A percentile compares a stretch with the other conserved stretches of the same genome.
phyloP scores from a whole-genome alignment of 164 flowering plant species.

The Hamamelis virginiana region DNA sequence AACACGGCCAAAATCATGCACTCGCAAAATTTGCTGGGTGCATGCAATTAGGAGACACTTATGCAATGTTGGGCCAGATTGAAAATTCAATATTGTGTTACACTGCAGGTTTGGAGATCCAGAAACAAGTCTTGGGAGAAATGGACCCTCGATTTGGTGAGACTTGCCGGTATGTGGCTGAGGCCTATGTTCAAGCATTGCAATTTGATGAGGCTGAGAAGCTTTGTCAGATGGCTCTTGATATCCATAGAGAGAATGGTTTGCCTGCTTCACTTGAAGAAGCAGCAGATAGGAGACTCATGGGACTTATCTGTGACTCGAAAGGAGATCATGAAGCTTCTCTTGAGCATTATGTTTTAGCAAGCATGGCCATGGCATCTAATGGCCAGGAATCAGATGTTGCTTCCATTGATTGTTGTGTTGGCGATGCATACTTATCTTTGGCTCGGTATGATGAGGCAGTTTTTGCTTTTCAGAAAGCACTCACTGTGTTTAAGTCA shows the following conservation, averaged over 20 bases:
- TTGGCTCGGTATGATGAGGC: slow-evolving; percentile 57
- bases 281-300: slow-evolving; percentile 52
- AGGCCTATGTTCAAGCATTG: slow-evolving; percentile 57
- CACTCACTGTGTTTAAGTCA: slow-evolving; percentile 38
- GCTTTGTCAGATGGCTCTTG: slow-evolving; percentile 51
- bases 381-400: slow-evolving; percentile 39
- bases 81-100: slow-evolving; percentile 54
- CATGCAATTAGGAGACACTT: slow-evolving; percentile 65
- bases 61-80: slow-evolving; percentile 51
- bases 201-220: slow-evolving; percentile 62
- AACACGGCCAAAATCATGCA: slow-evolving; percentile 46
- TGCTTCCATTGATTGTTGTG: slow-evolving; percentile 49
- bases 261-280: slow-evolving; percentile 44
- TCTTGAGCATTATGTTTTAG: slow-evolving; percentile 48
- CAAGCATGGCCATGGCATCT: slow-evolving; percentile 47
- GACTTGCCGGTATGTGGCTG: slow-evolving; percentile 54
- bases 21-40: slow-evolving; percentile 64
- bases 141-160: slow-evolving; percentile 47
- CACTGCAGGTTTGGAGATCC: slow-evolving; percentile 61
- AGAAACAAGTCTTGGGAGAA: slow-evolving; percentile 50
- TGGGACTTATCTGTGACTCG: slow-evolving; percentile 56
- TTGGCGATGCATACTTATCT: slow-evolving; percentile 51
- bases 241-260: slow-evolving; percentile 41
- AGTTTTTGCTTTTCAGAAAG: slow-evolving; percentile 48
- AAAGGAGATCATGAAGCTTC: slow-evolving; percentile 54